phyloP scores from a whole-genome alignment of 1,139 yeast species.

The Geotrichum restrictum region DNA sequence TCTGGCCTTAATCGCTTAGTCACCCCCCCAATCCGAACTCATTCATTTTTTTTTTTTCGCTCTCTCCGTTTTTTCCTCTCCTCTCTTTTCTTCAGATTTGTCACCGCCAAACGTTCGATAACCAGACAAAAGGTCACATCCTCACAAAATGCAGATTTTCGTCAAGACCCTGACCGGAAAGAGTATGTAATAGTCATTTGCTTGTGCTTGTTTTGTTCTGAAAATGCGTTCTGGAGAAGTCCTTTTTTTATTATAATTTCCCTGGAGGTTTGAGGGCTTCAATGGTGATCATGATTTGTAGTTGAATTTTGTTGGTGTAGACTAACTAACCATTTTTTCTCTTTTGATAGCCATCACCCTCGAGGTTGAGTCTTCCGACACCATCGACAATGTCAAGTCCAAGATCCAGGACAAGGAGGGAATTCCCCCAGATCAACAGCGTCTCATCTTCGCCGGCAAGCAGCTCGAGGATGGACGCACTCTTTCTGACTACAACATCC shows the following conservation, averaged over 20 bases:
- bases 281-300: no score
- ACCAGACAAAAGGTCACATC: constrained; percentile 13
- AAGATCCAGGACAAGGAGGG: constrained; percentile 95
- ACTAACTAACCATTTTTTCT: not conserved
- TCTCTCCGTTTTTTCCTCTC: constrained; percentile 9
- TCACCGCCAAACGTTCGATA: constrained; percentile 19
- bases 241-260: not conserved
- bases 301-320: no score
- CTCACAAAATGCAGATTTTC: constrained; percentile 26
- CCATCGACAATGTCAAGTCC: constrained; percentile 89
- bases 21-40: not conserved
- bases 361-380: constrained; percentile 92
- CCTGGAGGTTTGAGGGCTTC: no score
- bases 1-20: constrained; percentile 1
- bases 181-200: constrained; percentile 25
- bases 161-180: constrained; percentile 36
- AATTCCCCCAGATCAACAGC: constrained; percentile 92
- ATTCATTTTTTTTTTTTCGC: constrained; percentile 8
- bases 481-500: constrained; percentile 89
- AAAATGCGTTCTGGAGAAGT: not conserved
- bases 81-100: constrained; percentile 13
- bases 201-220: not conserved
- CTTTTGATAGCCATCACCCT: constrained; percentile 67
- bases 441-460: constrained; percentile 90
- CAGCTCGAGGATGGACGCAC: constrained; percentile 94